Conservation (phyloP, 305 asterid species). For the Andrographis paniculata region DNA sequence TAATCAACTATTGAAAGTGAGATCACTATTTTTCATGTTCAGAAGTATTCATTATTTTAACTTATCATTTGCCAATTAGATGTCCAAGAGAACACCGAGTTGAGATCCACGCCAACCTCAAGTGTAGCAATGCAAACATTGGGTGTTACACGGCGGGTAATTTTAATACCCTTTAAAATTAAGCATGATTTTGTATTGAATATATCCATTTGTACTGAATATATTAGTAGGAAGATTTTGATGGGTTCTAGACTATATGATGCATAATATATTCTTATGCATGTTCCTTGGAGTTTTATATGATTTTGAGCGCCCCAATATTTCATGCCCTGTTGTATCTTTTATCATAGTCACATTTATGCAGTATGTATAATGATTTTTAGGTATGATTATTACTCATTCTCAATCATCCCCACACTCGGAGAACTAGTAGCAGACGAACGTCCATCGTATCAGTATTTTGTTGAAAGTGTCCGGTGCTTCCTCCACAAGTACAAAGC, state of each 20-base stretch:
- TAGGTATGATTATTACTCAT: slow-evolving; percentile 90
- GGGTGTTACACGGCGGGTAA: too few species aligned
- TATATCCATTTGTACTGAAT: not conserved
- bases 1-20: too few species aligned
- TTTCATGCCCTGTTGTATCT: not conserved
- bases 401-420: slow-evolving; percentile 71
- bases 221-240: not conserved
- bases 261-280: slow-evolving; percentile 3
- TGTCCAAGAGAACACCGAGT: too few species aligned
- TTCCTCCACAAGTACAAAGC: slow-evolving; percentile 65
- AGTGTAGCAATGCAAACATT: too few species aligned
- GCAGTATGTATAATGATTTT: not conserved
- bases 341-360: not conserved
- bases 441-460: slow-evolving; percentile 72
- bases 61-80: too few species aligned
- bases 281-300: slow-evolving; percentile 1
- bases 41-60: too few species aligned
- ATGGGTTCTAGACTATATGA: not conserved
- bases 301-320: slow-evolving; percentile 1
- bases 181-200: too few species aligned
- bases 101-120: too few species aligned
- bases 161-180: too few species aligned
- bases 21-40: too few species aligned
- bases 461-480: slow-evolving; percentile 82
- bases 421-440: slow-evolving; percentile 86